These are phyloP conservation scores for Glutinoglossum americanum DNA, from an alignment of 495 filamentous ascomycete genomes.

Conservation along the genomic window DNA sequence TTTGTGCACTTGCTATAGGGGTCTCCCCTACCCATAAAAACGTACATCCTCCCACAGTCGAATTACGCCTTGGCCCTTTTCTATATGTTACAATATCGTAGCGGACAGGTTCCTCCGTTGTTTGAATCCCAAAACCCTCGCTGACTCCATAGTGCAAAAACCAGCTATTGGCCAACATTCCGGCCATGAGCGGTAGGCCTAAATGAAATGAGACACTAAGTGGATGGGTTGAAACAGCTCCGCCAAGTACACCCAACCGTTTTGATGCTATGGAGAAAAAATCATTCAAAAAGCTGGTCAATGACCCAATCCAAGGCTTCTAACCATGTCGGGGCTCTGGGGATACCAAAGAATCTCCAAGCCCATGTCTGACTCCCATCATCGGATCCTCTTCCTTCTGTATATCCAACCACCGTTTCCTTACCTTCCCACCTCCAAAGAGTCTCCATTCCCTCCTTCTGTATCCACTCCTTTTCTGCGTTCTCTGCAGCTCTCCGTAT, in stretches of 20 bases:
- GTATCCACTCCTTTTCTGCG: conserved; percentile 66
- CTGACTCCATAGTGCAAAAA: not conserved
- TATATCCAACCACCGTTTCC: not conserved
- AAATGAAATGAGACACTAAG: not conserved
- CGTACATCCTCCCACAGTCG: not conserved
- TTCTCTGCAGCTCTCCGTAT: conserved; percentile 51
- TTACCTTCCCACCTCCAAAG: conserved; percentile 13
- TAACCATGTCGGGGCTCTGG: not conserved
- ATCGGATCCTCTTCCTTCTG: not conserved
- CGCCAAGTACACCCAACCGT: not conserved
- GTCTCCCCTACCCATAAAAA: too few species aligned
- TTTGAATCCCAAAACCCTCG: not conserved
- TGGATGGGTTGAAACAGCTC: not conserved
- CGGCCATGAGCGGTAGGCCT: not conserved
- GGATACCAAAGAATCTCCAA: not conserved
- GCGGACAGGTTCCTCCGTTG: not conserved
- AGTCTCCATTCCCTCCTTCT: conserved; percentile 34
- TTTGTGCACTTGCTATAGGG: too few species aligned
- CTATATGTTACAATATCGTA: not conserved
- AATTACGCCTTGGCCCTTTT: not conserved
- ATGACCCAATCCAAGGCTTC: not conserved
- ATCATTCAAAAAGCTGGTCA: conserved; percentile 1
- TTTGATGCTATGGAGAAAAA: not conserved
- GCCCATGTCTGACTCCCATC: not conserved
- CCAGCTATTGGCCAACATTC: not conserved